Evolutionary conservation across 768 basidiomycete genomes (phyloP), one percentile per base, ranked within the genome.

Genomic region (Panellus pusillus): DNA sequence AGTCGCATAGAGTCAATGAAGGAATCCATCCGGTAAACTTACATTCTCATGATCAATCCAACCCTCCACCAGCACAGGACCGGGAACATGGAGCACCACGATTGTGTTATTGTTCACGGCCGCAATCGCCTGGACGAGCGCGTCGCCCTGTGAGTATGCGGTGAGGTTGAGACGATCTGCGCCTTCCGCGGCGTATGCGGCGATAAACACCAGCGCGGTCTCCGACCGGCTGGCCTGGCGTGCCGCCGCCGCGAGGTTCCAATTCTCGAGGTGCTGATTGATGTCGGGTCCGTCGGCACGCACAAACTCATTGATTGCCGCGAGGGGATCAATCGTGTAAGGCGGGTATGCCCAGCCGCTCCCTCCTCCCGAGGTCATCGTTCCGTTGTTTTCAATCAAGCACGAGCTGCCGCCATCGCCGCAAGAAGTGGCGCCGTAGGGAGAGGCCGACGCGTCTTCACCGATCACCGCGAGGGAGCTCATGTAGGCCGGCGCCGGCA

Each of bases 251-350:
- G 35, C 47, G 9, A 54, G 46, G 37, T 54, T 35, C 53, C 53
- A 54, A n/a, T 54, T 48, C 36, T 54, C 47, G 19, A 54, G 47
- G 11, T 54, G 47, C 37, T 37, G 36, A 28, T 54, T 54, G 37
- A 54, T 54, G 47, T 49, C 53, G 42, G 47, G 53, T 13, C 53
- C 53, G 9, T 49, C 53, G 36, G 28, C 27, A 27, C 47, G 42
- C 20, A 49, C 53, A 9, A 37, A 49, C 41, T 41, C 47, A 19
- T 48, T 54, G 14, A 54, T 54, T 3, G 53, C 53, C 15, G 53
- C 47, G 18, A 54, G 53, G n/a, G 53, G 53, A 45, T 54, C 53
- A 19, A 54, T 54, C 14, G 53, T 54, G 47, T 54, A 54, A 15
- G 53, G 53, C 4, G 53, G 53, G 42, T 48, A 49, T 8, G 47